phyloP scores from a whole-genome alignment of 83 land plant genomes.

The Picea abies region DNA sequence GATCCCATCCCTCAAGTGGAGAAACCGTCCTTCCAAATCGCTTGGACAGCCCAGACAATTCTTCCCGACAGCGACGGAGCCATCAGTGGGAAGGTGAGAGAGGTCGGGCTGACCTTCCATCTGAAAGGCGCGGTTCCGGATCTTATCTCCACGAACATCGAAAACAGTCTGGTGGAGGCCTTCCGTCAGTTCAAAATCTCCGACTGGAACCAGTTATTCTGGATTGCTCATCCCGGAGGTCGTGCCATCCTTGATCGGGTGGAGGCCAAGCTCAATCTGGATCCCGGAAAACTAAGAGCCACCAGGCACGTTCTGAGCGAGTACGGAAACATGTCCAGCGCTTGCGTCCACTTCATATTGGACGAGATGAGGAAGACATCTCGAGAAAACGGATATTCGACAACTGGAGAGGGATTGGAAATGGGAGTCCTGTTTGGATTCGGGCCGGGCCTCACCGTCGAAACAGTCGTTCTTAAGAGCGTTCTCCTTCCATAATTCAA shows the following conservation, averaged over 20 bases:
- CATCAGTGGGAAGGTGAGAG: no score
- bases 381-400: conserved; percentile 24
- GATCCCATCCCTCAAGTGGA: background rate
- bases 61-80: no score
- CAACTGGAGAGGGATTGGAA: conserved; percentile 36
- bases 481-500: no score
- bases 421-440: no score
- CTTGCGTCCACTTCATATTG: conserved; percentile 39
- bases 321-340: conserved; percentile 8
- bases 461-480: no score
- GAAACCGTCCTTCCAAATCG: no score
- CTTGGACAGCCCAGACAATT: no score
- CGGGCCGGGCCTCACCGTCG: no score
- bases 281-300: conserved; percentile 31
- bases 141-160: conserved; percentile 23
- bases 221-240: conserved; percentile 49
- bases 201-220: conserved; percentile 24
- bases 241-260: conserved; percentile 46
- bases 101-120: conserved; percentile 10
- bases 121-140: conserved; percentile 18
- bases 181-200: conserved; percentile 10
- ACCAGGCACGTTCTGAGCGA: conserved; percentile 34
- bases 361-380: conserved; percentile 43
- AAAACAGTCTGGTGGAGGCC: conserved; percentile 15
- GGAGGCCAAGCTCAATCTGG: conserved; percentile 29